These are phyloP conservation scores for Lophiostoma macrostomum DNA, from an alignment of 495 filamentous ascomycete species.

Conservation along the genomic window DNA sequence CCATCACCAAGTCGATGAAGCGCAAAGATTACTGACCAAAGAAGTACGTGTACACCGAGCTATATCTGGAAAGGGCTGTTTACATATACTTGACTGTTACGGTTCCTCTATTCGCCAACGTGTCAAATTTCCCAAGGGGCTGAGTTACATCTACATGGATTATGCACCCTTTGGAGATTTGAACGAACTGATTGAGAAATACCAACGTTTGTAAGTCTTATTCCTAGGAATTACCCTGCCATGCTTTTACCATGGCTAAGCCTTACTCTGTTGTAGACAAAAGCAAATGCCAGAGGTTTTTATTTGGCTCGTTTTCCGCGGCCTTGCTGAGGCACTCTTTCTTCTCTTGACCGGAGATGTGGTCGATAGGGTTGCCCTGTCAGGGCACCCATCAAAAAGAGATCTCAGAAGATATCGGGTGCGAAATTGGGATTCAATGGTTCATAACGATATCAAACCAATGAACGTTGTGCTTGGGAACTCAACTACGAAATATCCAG, in stretches of 20 bases:
- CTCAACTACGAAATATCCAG: neutral
- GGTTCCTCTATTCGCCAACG: too few species aligned
- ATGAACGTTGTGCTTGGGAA: constrained; percentile 2
- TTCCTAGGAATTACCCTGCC: too few species aligned
- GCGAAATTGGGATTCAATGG: neutral
- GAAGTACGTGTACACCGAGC: neutral
- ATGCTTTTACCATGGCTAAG: too few species aligned
- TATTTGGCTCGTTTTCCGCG: neutral
- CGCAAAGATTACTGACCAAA: too few species aligned
- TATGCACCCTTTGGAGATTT: neutral
- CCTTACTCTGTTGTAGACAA: too few species aligned
- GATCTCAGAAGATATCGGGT: neutral
- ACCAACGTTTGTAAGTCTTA: too few species aligned
- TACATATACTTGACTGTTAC: neutral
- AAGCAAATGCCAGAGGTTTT: neutral
- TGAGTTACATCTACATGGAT: constrained; percentile 3
- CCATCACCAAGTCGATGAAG: too few species aligned
- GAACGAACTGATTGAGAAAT: neutral
- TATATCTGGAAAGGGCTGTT: neutral
- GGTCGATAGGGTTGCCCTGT: neutral
- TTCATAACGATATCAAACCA: neutral
- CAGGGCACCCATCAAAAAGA: neutral
- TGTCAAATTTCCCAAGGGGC: too few species aligned
- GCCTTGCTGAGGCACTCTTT: neutral
- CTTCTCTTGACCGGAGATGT: neutral